Base-by-base conservation (phyloP, 352 stramenopile species). In the Phytopythium kandeliae region DNA sequence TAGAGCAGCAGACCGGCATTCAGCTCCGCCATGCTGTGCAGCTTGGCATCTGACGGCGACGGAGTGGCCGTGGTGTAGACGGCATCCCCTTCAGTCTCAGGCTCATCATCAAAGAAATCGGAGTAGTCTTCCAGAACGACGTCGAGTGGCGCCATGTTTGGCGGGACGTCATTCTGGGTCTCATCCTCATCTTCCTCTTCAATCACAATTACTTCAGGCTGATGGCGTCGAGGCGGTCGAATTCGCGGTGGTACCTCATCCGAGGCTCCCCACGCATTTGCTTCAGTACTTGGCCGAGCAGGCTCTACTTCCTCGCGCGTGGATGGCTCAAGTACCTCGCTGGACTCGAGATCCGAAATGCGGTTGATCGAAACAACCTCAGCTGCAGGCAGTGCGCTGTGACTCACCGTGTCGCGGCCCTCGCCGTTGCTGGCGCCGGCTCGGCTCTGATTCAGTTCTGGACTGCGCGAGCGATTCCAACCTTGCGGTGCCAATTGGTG, bases 161-260 rank as follows among this genome's bases (percentile, higher is more conserved):
- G 57, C 19, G 60, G n/a, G 34, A 43, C 37, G 38, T 42, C 4
- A 28, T 16, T 17, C 10, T 12, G 0, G 48, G 47, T 37, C 8
- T 57, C 57, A 5, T 73, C 57, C 19, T 74, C 69, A 7, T 82
- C 73, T 16, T 82, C 69, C 10, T 84, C 73, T 65, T 88, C 76
- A 65, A 88, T 88, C 26, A 88, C 65, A 44, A 88, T 88, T 41
- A 88, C 63, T 41, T 88, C 73, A 36, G 60, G 54, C 16, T 43
- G 51, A 26, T 53, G 56, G 1, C 40, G 42, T 17, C 60, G 63
- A 24, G 51, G 25, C 26, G 69, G 64, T 28, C 72, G 66, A 46
- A 46, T 70, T 22, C 30, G 37, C 21, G 25, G 37, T 10, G 37
- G 9, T 5, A 16, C 2, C 0, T 19, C 37, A 26, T 10, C 7